phyloP scores from a whole-genome alignment of 2,329 filamentous ascomycete species.

The Eutypella sp. region DNA sequence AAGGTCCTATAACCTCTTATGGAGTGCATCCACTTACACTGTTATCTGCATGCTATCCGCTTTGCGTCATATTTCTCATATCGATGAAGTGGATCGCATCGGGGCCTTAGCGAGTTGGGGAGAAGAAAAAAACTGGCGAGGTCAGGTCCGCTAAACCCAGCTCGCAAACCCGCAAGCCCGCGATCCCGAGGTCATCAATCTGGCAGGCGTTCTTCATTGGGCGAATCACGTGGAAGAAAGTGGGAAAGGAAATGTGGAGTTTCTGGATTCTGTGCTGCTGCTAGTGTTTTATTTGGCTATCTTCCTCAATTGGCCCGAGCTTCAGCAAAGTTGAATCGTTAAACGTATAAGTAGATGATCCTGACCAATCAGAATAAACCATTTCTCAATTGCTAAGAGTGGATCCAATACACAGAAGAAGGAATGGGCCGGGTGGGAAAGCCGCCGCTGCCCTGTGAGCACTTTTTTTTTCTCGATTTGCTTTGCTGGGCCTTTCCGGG shows the following conservation, averaged over 20 bases:
- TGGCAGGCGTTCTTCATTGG: not conserved
- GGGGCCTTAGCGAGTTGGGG: too few relatives aligned
- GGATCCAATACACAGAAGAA: not conserved
- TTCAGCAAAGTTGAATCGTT: too few relatives aligned
- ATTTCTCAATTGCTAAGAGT: conserved; percentile 1
- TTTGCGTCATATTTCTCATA: not conserved
- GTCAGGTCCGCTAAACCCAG: too few relatives aligned
- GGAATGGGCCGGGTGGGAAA: not conserved
- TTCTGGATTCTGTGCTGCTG: too few relatives aligned
- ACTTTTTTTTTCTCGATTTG: not conserved
- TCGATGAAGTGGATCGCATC: not conserved
- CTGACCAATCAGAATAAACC: conserved; percentile 1
- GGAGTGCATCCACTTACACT: too few relatives aligned
- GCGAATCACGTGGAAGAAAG: not conserved
- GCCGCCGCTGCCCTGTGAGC: not conserved
- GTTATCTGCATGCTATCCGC: not conserved
- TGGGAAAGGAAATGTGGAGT: not conserved
- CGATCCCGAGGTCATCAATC: not conserved
- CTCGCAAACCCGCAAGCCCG: too few relatives aligned
- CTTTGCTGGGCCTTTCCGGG: not conserved
- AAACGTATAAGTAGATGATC: not conserved
- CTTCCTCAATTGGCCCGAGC: not conserved
- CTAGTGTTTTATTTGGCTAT: too few relatives aligned
- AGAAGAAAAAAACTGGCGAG: too few relatives aligned
- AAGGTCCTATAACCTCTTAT: too few relatives aligned